Percentiles rank a stretch among this genome's conserved stretches.
Conservation (phyloP, 2,329 filamentous ascomycete species). For the Colletotrichum spinosum region DNA sequence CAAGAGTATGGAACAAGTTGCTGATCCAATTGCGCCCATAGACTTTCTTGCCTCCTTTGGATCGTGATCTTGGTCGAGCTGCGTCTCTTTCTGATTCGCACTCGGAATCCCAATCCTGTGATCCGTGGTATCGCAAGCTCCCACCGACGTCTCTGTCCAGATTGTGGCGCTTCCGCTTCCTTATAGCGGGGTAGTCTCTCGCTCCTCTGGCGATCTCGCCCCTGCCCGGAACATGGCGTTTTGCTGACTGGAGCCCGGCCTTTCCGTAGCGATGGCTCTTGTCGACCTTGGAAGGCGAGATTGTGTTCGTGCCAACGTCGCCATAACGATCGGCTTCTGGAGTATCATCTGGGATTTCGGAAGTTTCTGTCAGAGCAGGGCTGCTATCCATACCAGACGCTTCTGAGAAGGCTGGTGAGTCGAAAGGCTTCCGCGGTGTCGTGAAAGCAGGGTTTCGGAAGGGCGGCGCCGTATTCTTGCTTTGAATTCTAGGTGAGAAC, state of each 20-base stretch:
- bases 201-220: slow-evolving; percentile 71
- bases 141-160: slow-evolving; percentile 63
- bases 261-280: slow-evolving; percentile 60
- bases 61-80: slow-evolving; percentile 38
- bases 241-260: slow-evolving; percentile 51
- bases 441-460: slow-evolving; percentile 75
- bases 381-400: slow-evolving; percentile 70
- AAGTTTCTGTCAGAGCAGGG: slow-evolving; percentile 68
- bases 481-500: slow-evolving; percentile 58
- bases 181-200: slow-evolving; percentile 53
- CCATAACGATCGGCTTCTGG: slow-evolving; percentile 62
- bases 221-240: slow-evolving; percentile 64
- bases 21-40: slow-evolving; percentile 51
- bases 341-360: slow-evolving; percentile 65
- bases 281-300: slow-evolving; percentile 60
- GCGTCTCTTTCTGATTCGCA: slow-evolving; percentile 62
- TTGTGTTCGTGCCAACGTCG: slow-evolving; percentile 56
- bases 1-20: slow-evolving; percentile 61
- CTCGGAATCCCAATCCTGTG: slow-evolving; percentile 56
- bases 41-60: slow-evolving; percentile 37
- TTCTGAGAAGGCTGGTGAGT: slow-evolving; percentile 66
- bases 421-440: slow-evolving; percentile 69
- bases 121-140: slow-evolving; percentile 58
- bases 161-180: slow-evolving; percentile 66
- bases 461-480: slow-evolving; percentile 58